These are phyloP conservation scores for Podosphaera leucotricha DNA, from an alignment of 2,329 filamentous ascomycete species.

Conservation along the genomic window DNA sequence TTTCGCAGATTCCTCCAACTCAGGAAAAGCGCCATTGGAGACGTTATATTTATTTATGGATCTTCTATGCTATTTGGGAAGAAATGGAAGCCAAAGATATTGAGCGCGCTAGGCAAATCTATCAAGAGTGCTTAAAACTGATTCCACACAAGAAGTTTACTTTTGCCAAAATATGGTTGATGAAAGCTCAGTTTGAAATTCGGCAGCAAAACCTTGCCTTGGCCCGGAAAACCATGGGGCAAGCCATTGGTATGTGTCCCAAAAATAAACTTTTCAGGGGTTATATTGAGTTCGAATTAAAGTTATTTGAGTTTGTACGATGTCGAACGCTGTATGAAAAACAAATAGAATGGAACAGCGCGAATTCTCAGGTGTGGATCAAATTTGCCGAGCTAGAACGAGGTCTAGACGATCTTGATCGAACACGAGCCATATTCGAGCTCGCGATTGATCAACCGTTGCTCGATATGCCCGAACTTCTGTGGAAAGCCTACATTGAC, in stretches of 20 bases:
- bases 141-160: conserved; percentile 95
- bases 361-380: conserved; percentile 89
- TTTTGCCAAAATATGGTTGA: conserved; percentile 87
- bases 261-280: conserved; percentile 90
- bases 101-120: conserved; percentile 67
- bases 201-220: conserved; percentile 59
- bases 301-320: conserved; percentile 79
- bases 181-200: conserved; percentile 83
- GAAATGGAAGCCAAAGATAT: conserved; percentile 65
- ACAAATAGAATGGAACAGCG: conserved; percentile 73
- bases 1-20: conserved; percentile 82
- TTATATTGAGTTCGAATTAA: conserved; percentile 81
- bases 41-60: conserved; percentile 90
- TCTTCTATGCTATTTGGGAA: conserved; percentile 92
- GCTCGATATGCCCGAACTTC: conserved; percentile 88
- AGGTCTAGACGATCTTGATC: conserved; percentile 70
- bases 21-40: conserved; percentile 96
- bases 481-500: conserved; percentile 98
- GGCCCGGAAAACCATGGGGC: conserved; percentile 72
- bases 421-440: conserved; percentile 77
- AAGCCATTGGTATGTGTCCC: conserved; percentile 78
- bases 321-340: conserved; percentile 87
- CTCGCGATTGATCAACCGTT: conserved; percentile 60
- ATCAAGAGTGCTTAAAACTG: conserved; percentile 64
- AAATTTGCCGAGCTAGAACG: conserved; percentile 85